Evolutionary conservation across 352 stramenopile genomes (phyloP).

Genomic region (Phytophthora sojae): DNA sequence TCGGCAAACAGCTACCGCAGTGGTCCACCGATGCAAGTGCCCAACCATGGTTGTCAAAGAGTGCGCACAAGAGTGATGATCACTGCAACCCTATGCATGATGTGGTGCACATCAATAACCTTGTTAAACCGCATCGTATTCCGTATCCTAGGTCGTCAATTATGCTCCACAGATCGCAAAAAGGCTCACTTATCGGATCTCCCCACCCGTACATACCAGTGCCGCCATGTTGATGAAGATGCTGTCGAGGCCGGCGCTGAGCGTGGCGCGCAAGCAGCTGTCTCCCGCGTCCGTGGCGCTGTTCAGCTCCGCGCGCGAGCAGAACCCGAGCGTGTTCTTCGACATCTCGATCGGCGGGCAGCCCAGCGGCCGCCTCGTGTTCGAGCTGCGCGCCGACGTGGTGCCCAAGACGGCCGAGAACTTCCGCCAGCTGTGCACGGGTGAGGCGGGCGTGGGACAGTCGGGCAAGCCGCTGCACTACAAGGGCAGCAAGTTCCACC

Average conservation of each 20-base stretch:
- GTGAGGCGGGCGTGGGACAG: conserved; percentile 92
- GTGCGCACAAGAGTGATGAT: background rate
- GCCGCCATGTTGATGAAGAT: conserved; percentile 40
- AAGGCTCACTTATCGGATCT: conserved; percentile 3
- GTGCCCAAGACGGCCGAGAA: conserved; percentile 98
- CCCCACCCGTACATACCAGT: background rate
- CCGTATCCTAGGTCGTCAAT: background rate
- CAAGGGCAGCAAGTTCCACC: conserved; percentile 98
- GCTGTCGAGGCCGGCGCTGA: conserved; percentile 31
- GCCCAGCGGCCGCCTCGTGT: conserved; percentile 90
- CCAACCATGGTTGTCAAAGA: too few species aligned
- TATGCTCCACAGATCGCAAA: conserved; percentile 11
- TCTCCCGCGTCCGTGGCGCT: conserved; percentile 30
- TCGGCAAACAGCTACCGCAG: too few species aligned
- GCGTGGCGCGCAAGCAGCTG: conserved; percentile 34
- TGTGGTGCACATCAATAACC: background rate
- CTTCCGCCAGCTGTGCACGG: conserved; percentile 97
- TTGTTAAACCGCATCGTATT: background rate
- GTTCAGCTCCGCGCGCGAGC: conserved; percentile 69
- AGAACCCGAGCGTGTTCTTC: conserved; percentile 97
- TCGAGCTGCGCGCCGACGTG: conserved; percentile 89
- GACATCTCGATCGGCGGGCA: conserved; percentile 96
- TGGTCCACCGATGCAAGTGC: too few species aligned
- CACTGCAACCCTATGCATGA: background rate
- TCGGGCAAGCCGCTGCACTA: conserved; percentile 94